phyloP scores from a whole-genome alignment of 257 asterid species.

The Nyctanthes arbortristis region DNA sequence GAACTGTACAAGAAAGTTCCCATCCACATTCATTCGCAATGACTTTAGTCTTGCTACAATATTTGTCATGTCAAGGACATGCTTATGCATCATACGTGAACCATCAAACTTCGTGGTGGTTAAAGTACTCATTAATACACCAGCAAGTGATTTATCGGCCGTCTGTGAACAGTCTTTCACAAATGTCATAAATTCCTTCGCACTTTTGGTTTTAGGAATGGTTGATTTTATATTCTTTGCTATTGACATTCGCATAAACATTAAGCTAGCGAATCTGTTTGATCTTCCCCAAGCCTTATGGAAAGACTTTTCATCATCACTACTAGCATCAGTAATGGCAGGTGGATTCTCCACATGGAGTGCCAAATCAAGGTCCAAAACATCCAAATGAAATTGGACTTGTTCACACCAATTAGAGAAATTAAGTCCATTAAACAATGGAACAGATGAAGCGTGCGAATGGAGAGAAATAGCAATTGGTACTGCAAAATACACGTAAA shows the following conservation, averaged over 20 bases:
- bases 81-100: background rate
- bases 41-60: too few species aligned
- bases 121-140: background rate
- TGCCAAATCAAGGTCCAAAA: too few species aligned
- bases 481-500: background rate
- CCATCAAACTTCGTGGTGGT: background rate
- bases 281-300: slow-evolving; percentile 6
- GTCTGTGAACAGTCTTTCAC: background rate
- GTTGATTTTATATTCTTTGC: too few species aligned
- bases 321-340: too few species aligned
- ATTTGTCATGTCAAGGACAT: background rate
- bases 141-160: background rate
- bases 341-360: background rate
- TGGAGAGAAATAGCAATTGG: background rate
- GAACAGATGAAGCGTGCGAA: background rate
- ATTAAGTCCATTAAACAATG: too few species aligned
- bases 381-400: too few species aligned
- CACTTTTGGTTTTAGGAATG: background rate
- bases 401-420: too few species aligned
- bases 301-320: background rate
- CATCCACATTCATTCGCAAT: background rate
- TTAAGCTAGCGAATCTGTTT: too few species aligned
- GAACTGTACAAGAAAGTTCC: background rate
- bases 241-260: too few species aligned
- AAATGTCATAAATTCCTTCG: background rate